Evolutionary conservation across 75 land plant genomes (phyloP).

Genomic region (Selaginella moellendorffii): DNA sequence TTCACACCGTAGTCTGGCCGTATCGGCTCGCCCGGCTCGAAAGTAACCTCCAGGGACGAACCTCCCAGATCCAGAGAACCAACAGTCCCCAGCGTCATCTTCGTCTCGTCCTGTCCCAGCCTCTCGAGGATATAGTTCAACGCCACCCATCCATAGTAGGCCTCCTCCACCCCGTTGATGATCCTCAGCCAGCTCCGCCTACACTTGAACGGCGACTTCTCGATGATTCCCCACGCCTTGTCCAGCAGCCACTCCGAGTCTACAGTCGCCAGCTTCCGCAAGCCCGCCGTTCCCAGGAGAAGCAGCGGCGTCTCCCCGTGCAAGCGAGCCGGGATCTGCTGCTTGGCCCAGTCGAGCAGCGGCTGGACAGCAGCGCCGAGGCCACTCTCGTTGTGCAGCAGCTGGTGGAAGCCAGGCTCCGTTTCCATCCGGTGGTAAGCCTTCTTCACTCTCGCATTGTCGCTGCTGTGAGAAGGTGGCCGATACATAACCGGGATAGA

Average conservation of each 20-base stretch:
- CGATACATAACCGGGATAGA: conserved; percentile 44
- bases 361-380: conserved; percentile 61
- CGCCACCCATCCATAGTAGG: conserved; percentile 97
- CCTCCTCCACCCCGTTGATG: conserved; percentile 78
- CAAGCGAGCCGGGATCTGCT: conserved; percentile 54
- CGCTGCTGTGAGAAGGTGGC: conserved; percentile 33
- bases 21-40: conserved; percentile 42
- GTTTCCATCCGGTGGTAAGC: conserved; percentile 94
- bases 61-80: conserved; percentile 96
- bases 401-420: conserved; percentile 86
- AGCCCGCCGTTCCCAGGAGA: conserved; percentile 84
- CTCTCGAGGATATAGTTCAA: conserved; percentile 57
- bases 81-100: conserved; percentile 27
- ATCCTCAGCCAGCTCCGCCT: conserved; percentile 56
- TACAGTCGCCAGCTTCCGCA: conserved; percentile 44
- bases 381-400: conserved; percentile 60
- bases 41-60: conserved; percentile 91
- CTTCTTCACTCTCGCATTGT: conserved; percentile 20
- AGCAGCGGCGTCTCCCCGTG: conserved; percentile 59
- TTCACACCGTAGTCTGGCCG: conserved; percentile 43
- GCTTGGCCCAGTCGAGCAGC: conserved; percentile 74
- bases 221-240: conserved; percentile 53
- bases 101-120: conserved; percentile 35
- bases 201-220: conserved; percentile 53
- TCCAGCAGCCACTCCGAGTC: conserved; percentile 75